A percentile compares a stretch with the other conserved stretches of the same genome.
These are phyloP conservation scores for Massarina eburnea DNA, from an alignment of 2,329 filamentous ascomycete genomes.

Conservation along the genomic window DNA sequence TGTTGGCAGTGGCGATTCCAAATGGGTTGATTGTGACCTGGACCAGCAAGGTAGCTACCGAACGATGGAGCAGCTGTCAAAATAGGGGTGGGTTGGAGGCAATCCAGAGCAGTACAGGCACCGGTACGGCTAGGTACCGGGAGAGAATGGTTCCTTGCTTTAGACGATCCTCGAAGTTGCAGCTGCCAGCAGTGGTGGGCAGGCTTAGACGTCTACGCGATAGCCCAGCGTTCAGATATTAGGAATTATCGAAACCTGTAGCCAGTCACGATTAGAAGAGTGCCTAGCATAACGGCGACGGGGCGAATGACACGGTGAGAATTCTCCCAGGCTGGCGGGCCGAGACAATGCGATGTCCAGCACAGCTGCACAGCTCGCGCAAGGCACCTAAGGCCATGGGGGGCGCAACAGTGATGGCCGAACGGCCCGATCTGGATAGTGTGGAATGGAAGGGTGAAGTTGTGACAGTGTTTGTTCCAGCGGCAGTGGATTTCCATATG, in stretches of 20 bases:
- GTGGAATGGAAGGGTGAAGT: slow-evolving; percentile 10
- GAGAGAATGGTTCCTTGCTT: slow-evolving; percentile 31
- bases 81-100: slow-evolving; percentile 19
- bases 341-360: slow-evolving; percentile 18
- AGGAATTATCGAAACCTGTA: slow-evolving; percentile 27
- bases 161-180: slow-evolving; percentile 12
- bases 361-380: slow-evolving; percentile 6
- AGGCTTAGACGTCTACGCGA: slow-evolving; percentile 16
- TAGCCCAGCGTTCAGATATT: slow-evolving; percentile 21
- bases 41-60: slow-evolving; percentile 13
- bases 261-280: slow-evolving; percentile 26
- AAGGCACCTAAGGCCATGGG: slow-evolving; percentile 5
- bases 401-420: not conserved
- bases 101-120: slow-evolving; percentile 15
- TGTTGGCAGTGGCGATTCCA: slow-evolving; percentile 15
- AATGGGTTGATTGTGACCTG: slow-evolving; percentile 11
- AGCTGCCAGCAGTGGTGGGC: slow-evolving; percentile 14
- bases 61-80: slow-evolving; percentile 9
- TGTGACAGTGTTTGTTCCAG: slow-evolving; percentile 40
- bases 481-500: slow-evolving; percentile 27
- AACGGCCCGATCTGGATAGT: not conserved
- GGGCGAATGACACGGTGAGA: slow-evolving; percentile 25
- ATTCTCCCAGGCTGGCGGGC: slow-evolving; percentile 14
- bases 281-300: slow-evolving; percentile 30
- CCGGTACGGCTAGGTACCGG: slow-evolving; percentile 21